Percentiles rank a stretch among this genome's conserved stretches.
These are phyloP conservation scores for Teunomyces stri DNA, from an alignment of 805 yeast genomes.

Conservation along the genomic window DNA sequence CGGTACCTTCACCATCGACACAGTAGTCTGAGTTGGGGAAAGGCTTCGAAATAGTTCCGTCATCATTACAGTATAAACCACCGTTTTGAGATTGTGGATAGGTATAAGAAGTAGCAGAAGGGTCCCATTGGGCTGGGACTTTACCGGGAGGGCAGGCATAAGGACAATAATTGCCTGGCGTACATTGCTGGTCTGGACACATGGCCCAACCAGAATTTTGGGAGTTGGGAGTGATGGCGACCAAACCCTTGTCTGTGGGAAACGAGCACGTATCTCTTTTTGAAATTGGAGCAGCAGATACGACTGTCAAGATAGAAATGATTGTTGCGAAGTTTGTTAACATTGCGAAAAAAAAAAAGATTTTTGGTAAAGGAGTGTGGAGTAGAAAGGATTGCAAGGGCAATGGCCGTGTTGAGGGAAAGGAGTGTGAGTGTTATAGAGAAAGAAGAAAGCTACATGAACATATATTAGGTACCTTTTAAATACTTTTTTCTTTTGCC, in stretches of 20 bases:
- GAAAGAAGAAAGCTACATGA: not conserved
- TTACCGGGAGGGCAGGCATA: constrained; percentile 91
- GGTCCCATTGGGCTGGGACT: constrained; percentile 87
- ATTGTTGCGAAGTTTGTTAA: constrained; percentile 10
- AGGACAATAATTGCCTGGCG: constrained; percentile 81
- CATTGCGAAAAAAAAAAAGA: constrained; percentile 4
- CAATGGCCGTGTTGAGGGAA: constrained; percentile 1
- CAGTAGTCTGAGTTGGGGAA: constrained; percentile 60
- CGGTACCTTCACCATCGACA: constrained; percentile 74
- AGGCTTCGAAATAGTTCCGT: constrained; percentile 67
- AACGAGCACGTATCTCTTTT: constrained; percentile 55
- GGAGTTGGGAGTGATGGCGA: constrained; percentile 58
- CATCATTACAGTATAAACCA: constrained; percentile 72
- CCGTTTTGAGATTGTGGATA: constrained; percentile 82
- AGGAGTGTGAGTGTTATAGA: constrained; percentile 4
- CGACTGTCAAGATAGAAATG: constrained; percentile 13
- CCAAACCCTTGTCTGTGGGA: constrained; percentile 67
- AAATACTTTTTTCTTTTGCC: not conserved
- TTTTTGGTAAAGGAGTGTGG: not conserved
- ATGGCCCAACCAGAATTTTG: constrained; percentile 85
- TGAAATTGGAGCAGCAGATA: constrained; percentile 22
- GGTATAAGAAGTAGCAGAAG: constrained; percentile 63
- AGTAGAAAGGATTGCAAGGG: not conserved
- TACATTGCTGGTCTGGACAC: constrained; percentile 69
- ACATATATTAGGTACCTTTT: not conserved